A percentile compares a stretch with the other conserved stretches of the same genome.
phyloP scores from a whole-genome alignment of 495 filamentous ascomycete species.

The Daldinia vernicosa region DNA sequence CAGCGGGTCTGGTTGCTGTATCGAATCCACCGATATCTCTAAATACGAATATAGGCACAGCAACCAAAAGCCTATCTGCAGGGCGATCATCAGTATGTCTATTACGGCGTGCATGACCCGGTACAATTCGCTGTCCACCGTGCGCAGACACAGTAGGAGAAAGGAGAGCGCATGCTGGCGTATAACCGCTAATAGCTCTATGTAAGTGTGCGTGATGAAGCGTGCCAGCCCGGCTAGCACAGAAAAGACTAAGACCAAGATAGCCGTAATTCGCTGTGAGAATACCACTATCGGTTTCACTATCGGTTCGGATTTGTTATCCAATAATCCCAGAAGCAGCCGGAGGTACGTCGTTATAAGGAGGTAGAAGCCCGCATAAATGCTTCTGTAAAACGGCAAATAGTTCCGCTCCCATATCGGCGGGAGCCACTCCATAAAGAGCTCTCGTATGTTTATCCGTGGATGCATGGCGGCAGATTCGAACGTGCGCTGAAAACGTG shows the following conservation, averaged over 20 bases:
- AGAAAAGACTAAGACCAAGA: background rate
- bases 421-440: background rate
- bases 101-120: background rate
- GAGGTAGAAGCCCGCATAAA: background rate
- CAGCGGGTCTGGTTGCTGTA: conserved; percentile 8
- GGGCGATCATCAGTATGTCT: too few species aligned
- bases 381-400: background rate
- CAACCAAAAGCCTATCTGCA: background rate
- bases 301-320: background rate
- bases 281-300: background rate
- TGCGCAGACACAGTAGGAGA: background rate
- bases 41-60: background rate
- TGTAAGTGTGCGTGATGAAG: background rate
- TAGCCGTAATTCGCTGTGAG: background rate
- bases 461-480: background rate
- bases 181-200: background rate
- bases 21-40: background rate
- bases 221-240: background rate
- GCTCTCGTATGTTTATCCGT: background rate
- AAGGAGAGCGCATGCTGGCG: background rate
- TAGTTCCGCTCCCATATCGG: background rate
- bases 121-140: background rate
- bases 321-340: background rate
- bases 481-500: background rate
- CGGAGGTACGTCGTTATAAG: background rate